A percentile compares a stretch with the other conserved stretches of the same genome.
Conservation (phyloP, 768 basidiomycete species). For the Mycena galopus region DNA sequence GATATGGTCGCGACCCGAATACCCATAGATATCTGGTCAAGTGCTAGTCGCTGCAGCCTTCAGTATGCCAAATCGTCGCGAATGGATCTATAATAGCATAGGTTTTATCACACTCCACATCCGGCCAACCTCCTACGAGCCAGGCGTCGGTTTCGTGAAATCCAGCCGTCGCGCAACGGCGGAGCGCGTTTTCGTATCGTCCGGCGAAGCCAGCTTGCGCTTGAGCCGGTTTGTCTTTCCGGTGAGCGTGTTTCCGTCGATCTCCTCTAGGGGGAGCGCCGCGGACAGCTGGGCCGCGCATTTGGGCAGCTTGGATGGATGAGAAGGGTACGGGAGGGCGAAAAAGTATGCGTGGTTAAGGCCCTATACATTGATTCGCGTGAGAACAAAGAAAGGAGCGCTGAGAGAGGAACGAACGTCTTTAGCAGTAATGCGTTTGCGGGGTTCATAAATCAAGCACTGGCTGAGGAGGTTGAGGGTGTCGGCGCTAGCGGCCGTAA, state of each 20-base stretch:
- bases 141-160: constrained; percentile 67
- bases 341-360: constrained; percentile 91
- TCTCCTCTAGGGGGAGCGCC: constrained; percentile 77
- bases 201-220: constrained; percentile 75
- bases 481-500: constrained; percentile 81
- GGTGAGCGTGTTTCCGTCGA: constrained; percentile 77
- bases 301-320: constrained; percentile 92
- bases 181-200: constrained; percentile 57
- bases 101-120: not conserved
- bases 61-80: no score
- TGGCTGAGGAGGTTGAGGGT: constrained; percentile 85
- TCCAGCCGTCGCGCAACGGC: constrained; percentile 80
- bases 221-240: constrained; percentile 71
- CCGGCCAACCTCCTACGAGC: constrained; percentile 39
- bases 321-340: constrained; percentile 87
- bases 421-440: constrained; percentile 81
- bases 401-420: constrained; percentile 68
- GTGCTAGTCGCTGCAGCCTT: no score
- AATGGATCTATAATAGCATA: no score
- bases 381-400: not conserved
- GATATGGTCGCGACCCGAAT: no score
- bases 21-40: no score
- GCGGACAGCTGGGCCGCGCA: constrained; percentile 54
- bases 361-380: constrained; percentile 65
- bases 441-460: constrained; percentile 89